Evolutionary conservation across 2,329 filamentous ascomycete species (phyloP), one percentile per base, ranked within the genome.

Genomic region (Calonectria fujianensis): DNA sequence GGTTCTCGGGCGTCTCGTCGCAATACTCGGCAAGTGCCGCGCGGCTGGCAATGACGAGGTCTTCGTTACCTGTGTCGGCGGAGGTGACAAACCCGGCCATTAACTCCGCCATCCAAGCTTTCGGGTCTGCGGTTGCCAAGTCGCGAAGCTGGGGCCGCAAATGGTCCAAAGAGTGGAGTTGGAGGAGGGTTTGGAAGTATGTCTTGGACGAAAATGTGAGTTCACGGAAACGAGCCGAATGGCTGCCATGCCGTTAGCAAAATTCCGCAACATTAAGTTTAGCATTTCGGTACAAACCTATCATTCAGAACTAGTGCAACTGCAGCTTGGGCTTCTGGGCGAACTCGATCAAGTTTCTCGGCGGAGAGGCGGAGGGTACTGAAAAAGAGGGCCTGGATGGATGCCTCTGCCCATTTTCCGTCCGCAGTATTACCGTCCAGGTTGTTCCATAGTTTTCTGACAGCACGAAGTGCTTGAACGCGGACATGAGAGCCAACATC

Each of bases 311-410:
- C 80, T 59, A 90, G 77, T 6, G 85, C 85, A 59, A 93, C 80
- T 13, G 89, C 88, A 39, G 87, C 85, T 75, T 93, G 92, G 1
- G 93, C 94, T 76, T 92, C 90, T 0, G 91, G 87, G 31, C 97
- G 92, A 24, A 98, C 94, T 76, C 95, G 94, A 83, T 98, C 96
- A 2, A 98, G 89, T 83, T 98, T 98, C 85, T 99, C 97, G 0
- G 94, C 91, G 2, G 95, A 93, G 18, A 98, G 89, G 1, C 96
- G 91, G 39, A 95, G 87, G 2, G 89, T 85, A 35, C 87, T 85
- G 37, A 89, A 85, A 73, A 91, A 88, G 1, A 92, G 82, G 35
- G 79, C 79, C 14, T 82, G 79, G 14, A 88, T 78, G 2, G 85
- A 85, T 31, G 75, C 75, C 79, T 83, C 82, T 10, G 61, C 76